Conservation (phyloP, 1,284 basidiomycete species). For the Ganoderma lucidum region DNA sequence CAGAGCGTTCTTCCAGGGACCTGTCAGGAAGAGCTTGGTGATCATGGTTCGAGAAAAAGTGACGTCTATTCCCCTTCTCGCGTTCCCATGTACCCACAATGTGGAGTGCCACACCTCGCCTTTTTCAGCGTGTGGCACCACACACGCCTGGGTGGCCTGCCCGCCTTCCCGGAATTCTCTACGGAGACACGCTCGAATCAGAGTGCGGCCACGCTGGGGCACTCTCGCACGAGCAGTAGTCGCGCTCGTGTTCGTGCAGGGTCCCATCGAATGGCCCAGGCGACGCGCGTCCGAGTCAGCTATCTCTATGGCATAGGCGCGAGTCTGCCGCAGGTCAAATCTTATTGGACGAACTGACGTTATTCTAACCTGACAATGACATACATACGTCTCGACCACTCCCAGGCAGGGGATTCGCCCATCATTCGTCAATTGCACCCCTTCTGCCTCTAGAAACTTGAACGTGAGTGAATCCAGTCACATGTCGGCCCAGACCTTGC, state of each 20-base stretch:
- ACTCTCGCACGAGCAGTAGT: background rate
- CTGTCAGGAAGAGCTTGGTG: conserved; percentile 7
- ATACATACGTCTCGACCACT: conserved; percentile 11
- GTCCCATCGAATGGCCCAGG: background rate
- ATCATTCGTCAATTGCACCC: background rate
- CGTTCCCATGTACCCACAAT: conserved; percentile 4
- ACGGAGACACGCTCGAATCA: background rate
- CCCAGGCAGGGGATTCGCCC: background rate
- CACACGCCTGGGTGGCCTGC: background rate
- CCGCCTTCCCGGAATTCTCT: background rate
- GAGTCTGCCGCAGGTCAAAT: background rate
- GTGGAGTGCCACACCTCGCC: background rate
- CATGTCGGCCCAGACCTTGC: conserved; percentile 1
- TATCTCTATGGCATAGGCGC: background rate
- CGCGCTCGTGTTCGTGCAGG: background rate
- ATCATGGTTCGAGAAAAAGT: conserved; percentile 1
- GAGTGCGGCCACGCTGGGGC: background rate
- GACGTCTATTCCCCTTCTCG: background rate
- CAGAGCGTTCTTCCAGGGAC: background rate
- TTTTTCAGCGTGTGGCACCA: background rate
- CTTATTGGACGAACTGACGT: conserved; percentile 11
- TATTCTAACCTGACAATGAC: conserved; percentile 4
- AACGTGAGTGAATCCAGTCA: background rate
- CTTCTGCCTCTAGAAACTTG: background rate
- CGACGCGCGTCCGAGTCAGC: background rate